Conservation (phyloP, 2,329 filamentous ascomycete species). For the Fusarium nanum region DNA sequence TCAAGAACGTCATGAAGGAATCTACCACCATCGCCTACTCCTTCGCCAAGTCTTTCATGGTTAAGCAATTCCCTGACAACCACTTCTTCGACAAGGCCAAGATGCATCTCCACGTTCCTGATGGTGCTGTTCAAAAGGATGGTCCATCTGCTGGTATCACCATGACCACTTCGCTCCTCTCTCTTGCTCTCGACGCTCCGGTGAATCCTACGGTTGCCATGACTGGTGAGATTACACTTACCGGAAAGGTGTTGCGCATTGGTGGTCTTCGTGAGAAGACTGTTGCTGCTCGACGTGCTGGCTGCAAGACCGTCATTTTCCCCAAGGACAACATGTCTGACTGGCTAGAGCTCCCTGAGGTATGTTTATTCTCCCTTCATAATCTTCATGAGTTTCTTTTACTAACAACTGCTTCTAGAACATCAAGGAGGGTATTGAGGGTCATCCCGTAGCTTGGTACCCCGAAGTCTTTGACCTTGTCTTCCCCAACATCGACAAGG, state of each 20-base stretch:
- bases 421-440: slow-evolving; percentile 96
- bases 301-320: slow-evolving; percentile 94
- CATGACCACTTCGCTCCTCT: slow-evolving; percentile 94
- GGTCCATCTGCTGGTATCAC: slow-evolving; percentile 94
- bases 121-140: slow-evolving; percentile 96
- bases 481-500: slow-evolving; percentile 82
- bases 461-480: slow-evolving; percentile 91
- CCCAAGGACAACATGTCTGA: slow-evolving; percentile 95
- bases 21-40: slow-evolving; percentile 95
- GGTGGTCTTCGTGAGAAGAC: slow-evolving; percentile 97
- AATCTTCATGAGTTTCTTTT: background rate
- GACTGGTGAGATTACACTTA: slow-evolving; percentile 97
- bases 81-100: slow-evolving; percentile 96
- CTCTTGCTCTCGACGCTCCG: slow-evolving; percentile 80
- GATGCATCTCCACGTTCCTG: slow-evolving; percentile 95
- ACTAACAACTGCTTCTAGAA: slow-evolving; percentile 69
- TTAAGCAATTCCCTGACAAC: slow-evolving; percentile 86
- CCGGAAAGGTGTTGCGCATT: slow-evolving; percentile 94
- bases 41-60: slow-evolving; percentile 91
- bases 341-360: slow-evolving; percentile 96
- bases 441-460: slow-evolving; percentile 93
- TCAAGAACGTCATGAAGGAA: slow-evolving; percentile 98
- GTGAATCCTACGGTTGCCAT: slow-evolving; percentile 92
- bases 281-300: slow-evolving; percentile 90
- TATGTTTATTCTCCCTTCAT: slow-evolving; percentile 61